Base-by-base conservation (phyloP, 768 basidiomycete genomes). In the Amanita polypyramis region DNA sequence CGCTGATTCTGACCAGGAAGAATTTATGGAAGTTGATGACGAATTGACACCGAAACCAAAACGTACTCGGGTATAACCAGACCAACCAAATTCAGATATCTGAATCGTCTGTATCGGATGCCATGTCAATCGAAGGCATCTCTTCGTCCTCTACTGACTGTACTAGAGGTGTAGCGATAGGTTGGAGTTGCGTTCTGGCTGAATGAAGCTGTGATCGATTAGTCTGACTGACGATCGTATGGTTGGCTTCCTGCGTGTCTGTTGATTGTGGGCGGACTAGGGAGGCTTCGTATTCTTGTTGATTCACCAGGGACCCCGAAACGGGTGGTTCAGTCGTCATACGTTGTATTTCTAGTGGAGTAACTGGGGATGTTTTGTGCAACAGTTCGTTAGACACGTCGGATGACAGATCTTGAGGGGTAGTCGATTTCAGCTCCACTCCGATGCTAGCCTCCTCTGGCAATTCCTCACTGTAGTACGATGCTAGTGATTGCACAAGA, bases 51-150 rank as follows among this genome's bases (percentile, higher is more conserved):
- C 61, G 43, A 59, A 51, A 49, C 60, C 58, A 44, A 73, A 73
- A 56, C 67, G 70, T 47, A 55, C 62, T 25, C 67, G 69, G 21
- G 52, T 52, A 39, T 54, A 47, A 51, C 38, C 8, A 15, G 7
- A 35, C 8, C 29, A 9, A 21, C 11, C 11, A 15, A 33, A 9
- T 20, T 49, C 32, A 49, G 21, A 1, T 23, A 11, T 58, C 68
- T 29, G 75, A 75, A 27, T 66, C 67, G 35, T 90, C 89, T 3
- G 86, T 85, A 61, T 91, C 88, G 1, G 88, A 90, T 34, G 73
- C 79, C 69, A 88, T 67, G 59, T 90, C 75, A 32, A 93, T 89
- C 9, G 69, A 57, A 2, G 89, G 89, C 70, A 93, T 80, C 39
- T 78, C 76, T 52, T 82, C 81, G 52, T 85, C 82, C 3, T 79